These are phyloP conservation scores for Hypholoma sublateritium DNA, from an alignment of 768 basidiomycete genomes.

Conservation along the genomic window DNA sequence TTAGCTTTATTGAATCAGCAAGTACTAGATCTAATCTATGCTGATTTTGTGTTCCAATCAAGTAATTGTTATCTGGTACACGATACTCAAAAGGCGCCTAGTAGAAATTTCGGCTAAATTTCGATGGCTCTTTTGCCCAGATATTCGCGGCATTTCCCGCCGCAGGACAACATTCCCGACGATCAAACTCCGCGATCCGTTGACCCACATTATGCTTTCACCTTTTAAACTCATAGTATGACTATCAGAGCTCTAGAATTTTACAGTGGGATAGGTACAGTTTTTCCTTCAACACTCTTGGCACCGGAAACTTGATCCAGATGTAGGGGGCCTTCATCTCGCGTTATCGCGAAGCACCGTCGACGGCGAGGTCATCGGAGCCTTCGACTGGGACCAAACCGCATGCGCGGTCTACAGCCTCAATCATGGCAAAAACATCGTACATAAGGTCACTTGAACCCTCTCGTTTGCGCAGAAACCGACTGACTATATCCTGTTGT, in stretches of 20 bases:
- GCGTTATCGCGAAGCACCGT: conserved; percentile 57
- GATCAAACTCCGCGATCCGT: no score
- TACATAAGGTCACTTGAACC: conserved; percentile 45
- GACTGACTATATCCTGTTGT: not conserved
- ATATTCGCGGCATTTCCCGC: no score
- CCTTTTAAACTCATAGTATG: conserved; percentile 14
- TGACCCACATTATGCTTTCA: no score
- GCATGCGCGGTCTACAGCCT: conserved; percentile 69
- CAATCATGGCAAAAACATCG: conserved; percentile 54
- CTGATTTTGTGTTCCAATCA: no score
- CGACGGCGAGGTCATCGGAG: conserved; percentile 50
- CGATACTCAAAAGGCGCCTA: no score
- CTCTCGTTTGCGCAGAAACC: not conserved
- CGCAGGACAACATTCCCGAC: no score
- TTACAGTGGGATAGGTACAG: conserved; percentile 74
- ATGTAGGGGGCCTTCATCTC: conserved; percentile 68
- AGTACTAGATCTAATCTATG: no score
- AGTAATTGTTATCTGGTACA: no score
- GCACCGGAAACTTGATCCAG: not conserved
- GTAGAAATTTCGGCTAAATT: no score
- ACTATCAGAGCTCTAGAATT: conserved; percentile 55
- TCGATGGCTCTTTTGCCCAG: no score
- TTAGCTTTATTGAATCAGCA: no score
- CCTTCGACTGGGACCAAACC: conserved; percentile 84
- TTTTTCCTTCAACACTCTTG: conserved; percentile 6